Evolutionary conservation across 2,329 filamentous ascomycete genomes (phyloP).

Genomic region (Apiospora phragmitis): DNA sequence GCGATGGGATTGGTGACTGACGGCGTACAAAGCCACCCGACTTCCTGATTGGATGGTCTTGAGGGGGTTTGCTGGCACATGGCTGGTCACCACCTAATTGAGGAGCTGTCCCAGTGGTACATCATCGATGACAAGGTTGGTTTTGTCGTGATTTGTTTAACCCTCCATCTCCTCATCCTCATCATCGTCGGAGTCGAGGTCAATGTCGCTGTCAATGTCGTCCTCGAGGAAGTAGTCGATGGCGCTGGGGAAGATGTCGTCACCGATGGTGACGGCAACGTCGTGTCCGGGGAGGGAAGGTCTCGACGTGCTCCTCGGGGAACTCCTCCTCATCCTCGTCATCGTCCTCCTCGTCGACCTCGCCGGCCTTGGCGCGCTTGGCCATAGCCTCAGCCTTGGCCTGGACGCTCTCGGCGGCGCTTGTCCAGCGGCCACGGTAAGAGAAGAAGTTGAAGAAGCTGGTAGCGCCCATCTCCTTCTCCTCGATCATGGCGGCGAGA

Average conservation of each 20-base stretch:
- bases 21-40: background rate
- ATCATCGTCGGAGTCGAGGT: constrained; percentile 27
- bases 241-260: constrained; percentile 29
- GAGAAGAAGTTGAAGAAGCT: constrained; percentile 75
- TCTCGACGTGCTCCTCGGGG: constrained; percentile 33
- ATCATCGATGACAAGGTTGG: background rate
- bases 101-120: background rate
- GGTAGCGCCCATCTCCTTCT: constrained; percentile 35
- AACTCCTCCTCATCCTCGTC: constrained; percentile 34
- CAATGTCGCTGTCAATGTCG: constrained; percentile 27
- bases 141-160: constrained; percentile 10
- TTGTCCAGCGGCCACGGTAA: constrained; percentile 60
- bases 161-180: constrained; percentile 31
- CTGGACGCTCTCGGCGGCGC: constrained; percentile 58
- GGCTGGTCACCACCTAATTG: background rate
- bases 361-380: constrained; percentile 28
- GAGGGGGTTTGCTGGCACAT: background rate
- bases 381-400: constrained; percentile 52
- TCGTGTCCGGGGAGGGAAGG: constrained; percentile 30
- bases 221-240: constrained; percentile 30
- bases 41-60: background rate
- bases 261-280: constrained; percentile 28
- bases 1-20: background rate
- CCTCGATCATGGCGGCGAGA: constrained; percentile 24
- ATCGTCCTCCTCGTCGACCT: constrained; percentile 37